phyloP scores from a whole-genome alignment of 805 yeast species.

The Monosporozyma aquatica region DNA sequence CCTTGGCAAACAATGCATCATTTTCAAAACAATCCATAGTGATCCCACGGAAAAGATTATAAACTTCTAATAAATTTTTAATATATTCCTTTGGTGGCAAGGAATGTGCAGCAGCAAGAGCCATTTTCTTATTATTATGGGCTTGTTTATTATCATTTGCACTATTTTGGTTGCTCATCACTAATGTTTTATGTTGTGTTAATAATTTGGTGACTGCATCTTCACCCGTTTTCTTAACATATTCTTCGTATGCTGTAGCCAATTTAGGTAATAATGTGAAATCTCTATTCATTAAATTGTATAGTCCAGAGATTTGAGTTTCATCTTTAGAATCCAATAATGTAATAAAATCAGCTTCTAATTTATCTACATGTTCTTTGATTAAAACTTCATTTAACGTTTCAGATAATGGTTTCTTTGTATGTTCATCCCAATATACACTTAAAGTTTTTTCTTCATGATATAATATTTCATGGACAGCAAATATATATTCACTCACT shows the following conservation, averaged over 20 bases:
- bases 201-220: slow-evolving; percentile 20
- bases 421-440: slow-evolving; percentile 75
- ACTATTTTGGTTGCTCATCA: slow-evolving; percentile 8
- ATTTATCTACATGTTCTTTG: slow-evolving; percentile 61
- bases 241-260: slow-evolving; percentile 60
- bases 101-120: slow-evolving; percentile 32
- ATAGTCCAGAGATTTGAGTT: slow-evolving; percentile 71
- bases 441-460: slow-evolving; percentile 78
- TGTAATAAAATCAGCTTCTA: slow-evolving; percentile 69
- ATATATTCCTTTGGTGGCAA: slow-evolving; percentile 64
- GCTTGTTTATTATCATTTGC: slow-evolving; percentile 13
- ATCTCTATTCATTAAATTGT: slow-evolving; percentile 64
- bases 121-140: slow-evolving; percentile 31
- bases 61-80: slow-evolving; percentile 62
- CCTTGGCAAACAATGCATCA: slow-evolving; percentile 71
- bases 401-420: slow-evolving; percentile 67
- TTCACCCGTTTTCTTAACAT: slow-evolving; percentile 59
- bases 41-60: slow-evolving; percentile 43
- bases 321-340: slow-evolving; percentile 54
- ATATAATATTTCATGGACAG: slow-evolving; percentile 70
- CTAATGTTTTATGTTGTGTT: slow-evolving; percentile 15
- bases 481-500: slow-evolving; percentile 83
- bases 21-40: slow-evolving; percentile 40
- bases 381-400: slow-evolving; percentile 70
- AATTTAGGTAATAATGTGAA: slow-evolving; percentile 72